Base-by-base conservation (phyloP, 495 filamentous ascomycete species). In the Daldinia loculata region DNA sequence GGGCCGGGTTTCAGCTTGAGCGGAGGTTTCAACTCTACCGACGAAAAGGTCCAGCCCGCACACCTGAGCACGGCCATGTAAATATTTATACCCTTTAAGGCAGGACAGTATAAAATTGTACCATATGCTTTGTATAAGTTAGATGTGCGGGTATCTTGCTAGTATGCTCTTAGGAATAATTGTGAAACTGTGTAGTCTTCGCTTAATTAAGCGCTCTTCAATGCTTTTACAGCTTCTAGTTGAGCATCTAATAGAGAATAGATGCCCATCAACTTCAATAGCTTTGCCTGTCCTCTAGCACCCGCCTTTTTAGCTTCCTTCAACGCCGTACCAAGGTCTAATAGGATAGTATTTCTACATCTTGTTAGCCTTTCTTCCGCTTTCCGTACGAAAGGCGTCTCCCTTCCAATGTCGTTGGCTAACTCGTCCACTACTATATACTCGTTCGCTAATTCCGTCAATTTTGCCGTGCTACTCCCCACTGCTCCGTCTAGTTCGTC, bases 1-100 rank as follows among this genome's bases (percentile, higher is more conserved):
- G 90, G 89, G 26, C 92, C 94, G 4, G 95, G 94, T 4, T 92
- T 99, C 84, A 90, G 88, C 74, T 80, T 99, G 75, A 95, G 88
- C 68, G 95, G 95, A 52, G 85, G 86, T 32, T 92, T 95, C 80
- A 87, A 78, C 61, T 77, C 88, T 57, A 81, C 87, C 9, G 81
- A 87, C 60, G 90, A 89, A 67, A 79, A 67, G 41, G 59, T 88
- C 36, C 81, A 79, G 66, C 83, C 83, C 19, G 85, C 80, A 58
- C 82, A 90, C 30, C 75, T 92, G 45, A 82, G 84, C 24, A 82
- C 80, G 24, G 74, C 74, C 34, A 85, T 85, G 83, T 84, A 81
- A 79, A 74, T 79, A 75, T 50, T 82, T 69, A 69, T 77, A 67
- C 50, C 55, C 53, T 22, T 12, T 27, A 66, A 50, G 38, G 36